Conservation (phyloP, 176 grass and related monocot species). For the Zea luxurians region DNA sequence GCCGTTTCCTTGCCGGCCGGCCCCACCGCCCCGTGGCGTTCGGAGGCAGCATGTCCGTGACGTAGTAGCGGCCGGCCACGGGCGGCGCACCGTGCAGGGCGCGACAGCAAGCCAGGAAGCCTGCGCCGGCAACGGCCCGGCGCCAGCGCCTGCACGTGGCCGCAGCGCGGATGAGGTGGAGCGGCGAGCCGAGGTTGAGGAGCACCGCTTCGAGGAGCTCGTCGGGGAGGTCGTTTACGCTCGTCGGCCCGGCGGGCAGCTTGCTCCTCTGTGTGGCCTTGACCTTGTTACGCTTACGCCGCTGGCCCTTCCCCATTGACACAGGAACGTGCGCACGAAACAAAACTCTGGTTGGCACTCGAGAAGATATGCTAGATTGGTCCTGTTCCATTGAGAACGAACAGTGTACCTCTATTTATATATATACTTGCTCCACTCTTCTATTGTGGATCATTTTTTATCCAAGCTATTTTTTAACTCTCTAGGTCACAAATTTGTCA, state of each 20-base stretch:
- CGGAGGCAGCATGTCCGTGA: neutral
- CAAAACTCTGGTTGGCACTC: neutral
- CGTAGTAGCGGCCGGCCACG: constrained; percentile 9
- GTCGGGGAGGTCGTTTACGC: neutral
- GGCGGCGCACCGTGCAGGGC: neutral
- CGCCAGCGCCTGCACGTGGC: neutral
- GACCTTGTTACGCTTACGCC: too few relatives aligned
- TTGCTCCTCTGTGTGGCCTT: neutral
- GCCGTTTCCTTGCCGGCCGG: neutral
- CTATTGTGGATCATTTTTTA: too few relatives aligned
- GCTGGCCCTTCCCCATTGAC: neutral
- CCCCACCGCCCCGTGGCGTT: neutral
- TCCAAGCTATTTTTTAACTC: too few relatives aligned
- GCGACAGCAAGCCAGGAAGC: neutral
- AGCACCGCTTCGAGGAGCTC: neutral
- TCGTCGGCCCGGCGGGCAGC: neutral
- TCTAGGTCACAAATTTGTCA: too few relatives aligned
- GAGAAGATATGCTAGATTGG: neutral
- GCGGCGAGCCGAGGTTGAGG: neutral
- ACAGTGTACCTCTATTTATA: neutral
- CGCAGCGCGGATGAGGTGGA: constrained; percentile 7
- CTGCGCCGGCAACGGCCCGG: neutral
- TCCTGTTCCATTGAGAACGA: neutral
- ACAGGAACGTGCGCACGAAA: neutral
- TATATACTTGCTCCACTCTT: neutral